These are phyloP conservation scores for Pelargonium nanum DNA, from an alignment of 345 rosid genomes.

Conservation along the genomic window DNA sequence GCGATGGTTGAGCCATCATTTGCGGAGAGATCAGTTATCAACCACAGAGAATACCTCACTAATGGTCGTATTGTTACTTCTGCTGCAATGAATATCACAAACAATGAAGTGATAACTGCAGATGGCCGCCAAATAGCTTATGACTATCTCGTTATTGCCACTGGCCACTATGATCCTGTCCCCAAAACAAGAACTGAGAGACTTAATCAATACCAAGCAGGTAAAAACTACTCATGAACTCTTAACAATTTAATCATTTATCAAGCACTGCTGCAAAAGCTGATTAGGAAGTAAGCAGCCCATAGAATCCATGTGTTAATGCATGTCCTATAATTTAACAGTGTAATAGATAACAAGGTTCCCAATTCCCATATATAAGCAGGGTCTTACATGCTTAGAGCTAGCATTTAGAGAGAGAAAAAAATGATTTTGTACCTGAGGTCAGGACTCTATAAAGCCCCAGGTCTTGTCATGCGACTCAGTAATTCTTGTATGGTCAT, in stretches of 20 bases:
- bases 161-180: slow-evolving; percentile 26
- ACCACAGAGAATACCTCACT: slow-evolving; percentile 32
- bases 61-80: slow-evolving; percentile 28
- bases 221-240: slow-evolving; percentile 11
- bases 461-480: background rate
- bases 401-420: too few relatives aligned
- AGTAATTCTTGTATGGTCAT: background rate
- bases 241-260: too few relatives aligned
- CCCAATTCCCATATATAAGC: too few relatives aligned
- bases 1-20: slow-evolving; percentile 38
- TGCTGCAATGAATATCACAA: slow-evolving; percentile 25
- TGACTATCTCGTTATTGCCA: slow-evolving; percentile 42
- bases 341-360: too few relatives aligned
- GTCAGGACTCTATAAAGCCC: too few relatives aligned
- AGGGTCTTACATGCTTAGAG: too few relatives aligned
- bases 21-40: slow-evolving; percentile 34
- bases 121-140: slow-evolving; percentile 20
- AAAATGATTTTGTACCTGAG: too few relatives aligned
- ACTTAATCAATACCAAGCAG: slow-evolving; percentile 22
- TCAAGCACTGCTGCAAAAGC: too few relatives aligned
- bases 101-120: slow-evolving; percentile 25
- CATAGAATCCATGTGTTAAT: too few relatives aligned
- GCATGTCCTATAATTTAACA: too few relatives aligned
- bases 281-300: too few relatives aligned
- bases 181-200: slow-evolving; percentile 26